These are phyloP conservation scores for Tripidium arundinaceum DNA, from an alignment of 202 grass and related monocot species.

Conservation along the genomic window DNA sequence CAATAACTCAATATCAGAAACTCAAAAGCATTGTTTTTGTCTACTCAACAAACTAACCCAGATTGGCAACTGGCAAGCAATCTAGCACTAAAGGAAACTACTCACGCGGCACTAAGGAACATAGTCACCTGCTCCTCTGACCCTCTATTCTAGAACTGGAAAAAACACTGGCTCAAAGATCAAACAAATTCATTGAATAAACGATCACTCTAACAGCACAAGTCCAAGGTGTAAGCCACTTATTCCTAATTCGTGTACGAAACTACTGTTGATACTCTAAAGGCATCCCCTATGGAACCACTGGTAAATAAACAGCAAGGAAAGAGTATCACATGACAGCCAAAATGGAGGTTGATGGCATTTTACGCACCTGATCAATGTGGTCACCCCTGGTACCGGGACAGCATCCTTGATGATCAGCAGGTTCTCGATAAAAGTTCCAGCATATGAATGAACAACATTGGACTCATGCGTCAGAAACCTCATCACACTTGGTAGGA, in stretches of 20 bases:
- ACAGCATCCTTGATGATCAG: constrained; percentile 69
- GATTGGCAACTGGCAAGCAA: neutral
- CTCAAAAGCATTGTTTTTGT: neutral
- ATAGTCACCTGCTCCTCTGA: neutral
- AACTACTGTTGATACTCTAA: neutral
- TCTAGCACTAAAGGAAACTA: neutral
- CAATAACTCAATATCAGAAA: neutral
- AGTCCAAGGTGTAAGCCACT: neutral
- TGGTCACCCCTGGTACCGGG: constrained; percentile 35
- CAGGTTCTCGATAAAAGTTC: constrained; percentile 81
- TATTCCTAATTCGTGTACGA: neutral
- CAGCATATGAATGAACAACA: constrained; percentile 96
- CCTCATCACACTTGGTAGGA: constrained; percentile 60
- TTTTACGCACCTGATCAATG: constrained; percentile 21
- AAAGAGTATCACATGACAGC: neutral
- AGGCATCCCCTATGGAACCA: neutral
- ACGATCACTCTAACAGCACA: neutral
- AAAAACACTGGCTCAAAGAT: neutral
- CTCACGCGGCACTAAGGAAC: too few species aligned
- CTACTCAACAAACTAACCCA: neutral
- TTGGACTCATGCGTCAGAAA: constrained; percentile 86
- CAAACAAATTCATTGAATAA: neutral
- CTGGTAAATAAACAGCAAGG: neutral
- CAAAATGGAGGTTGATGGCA: neutral
- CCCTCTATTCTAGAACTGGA: neutral